phyloP scores from a whole-genome alignment of 2,329 filamentous ascomycete genomes.

The Furcasterigmium furcatum region DNA sequence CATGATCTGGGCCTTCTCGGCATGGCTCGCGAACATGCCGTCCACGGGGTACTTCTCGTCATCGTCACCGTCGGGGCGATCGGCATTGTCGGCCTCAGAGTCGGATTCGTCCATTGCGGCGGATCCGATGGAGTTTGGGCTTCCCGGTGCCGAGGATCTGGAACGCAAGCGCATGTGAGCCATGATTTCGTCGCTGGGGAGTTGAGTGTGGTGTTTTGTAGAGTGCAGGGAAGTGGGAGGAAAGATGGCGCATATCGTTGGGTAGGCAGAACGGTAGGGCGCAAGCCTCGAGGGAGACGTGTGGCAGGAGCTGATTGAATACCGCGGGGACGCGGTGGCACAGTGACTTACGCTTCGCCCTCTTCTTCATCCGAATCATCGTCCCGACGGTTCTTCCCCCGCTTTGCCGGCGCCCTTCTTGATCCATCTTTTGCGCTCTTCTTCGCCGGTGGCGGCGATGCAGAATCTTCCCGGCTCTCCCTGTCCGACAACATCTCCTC shows the following conservation, averaged over 20 bases:
- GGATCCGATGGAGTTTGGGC: constrained; percentile 73
- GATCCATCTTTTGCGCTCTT: constrained; percentile 18
- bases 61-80: constrained; percentile 42
- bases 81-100: constrained; percentile 51
- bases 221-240: neutral
- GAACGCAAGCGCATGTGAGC: neutral
- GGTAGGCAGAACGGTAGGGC: neutral
- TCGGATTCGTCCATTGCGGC: constrained; percentile 89
- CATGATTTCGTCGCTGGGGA: neutral
- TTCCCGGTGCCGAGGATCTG: constrained; percentile 68
- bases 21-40: constrained; percentile 72
- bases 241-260: neutral
- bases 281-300: no score
- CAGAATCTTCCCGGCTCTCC: constrained; percentile 51
- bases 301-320: constrained; percentile 3
- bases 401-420: constrained; percentile 36
- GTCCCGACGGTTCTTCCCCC: constrained; percentile 47
- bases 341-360: constrained; percentile 71
- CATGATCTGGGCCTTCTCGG: constrained; percentile 78
- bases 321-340: no score
- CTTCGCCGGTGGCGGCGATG: constrained; percentile 42
- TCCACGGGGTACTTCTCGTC: constrained; percentile 79
- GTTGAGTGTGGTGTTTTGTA: neutral
- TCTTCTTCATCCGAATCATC: constrained; percentile 72
- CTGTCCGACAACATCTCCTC: constrained; percentile 52